A percentile compares a stretch with the other conserved stretches of the same genome.
Evolutionary conservation across 768 basidiomycete genomes (phyloP).

Genomic region (Tricholoma terreum): DNA sequence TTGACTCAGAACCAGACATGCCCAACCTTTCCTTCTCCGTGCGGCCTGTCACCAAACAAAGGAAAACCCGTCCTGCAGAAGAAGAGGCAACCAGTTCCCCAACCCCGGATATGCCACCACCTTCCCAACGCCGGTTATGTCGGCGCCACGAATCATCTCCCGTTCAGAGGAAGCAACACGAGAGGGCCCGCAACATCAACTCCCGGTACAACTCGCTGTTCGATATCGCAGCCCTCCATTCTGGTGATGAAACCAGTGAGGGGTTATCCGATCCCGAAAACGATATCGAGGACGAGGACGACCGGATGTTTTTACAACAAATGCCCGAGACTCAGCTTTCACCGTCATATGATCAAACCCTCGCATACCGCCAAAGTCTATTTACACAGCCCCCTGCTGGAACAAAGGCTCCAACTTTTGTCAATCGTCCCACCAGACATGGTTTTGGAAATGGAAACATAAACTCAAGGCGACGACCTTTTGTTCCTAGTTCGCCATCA

Average conservation of each 20-base stretch:
- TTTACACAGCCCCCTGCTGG: conserved; percentile 60
- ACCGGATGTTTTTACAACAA: conserved; percentile 63
- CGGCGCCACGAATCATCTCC: conserved; percentile 30
- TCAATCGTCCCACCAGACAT: conserved; percentile 43
- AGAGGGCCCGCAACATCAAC: neutral
- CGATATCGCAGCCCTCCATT: conserved; percentile 72
- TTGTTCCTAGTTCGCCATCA: conserved; percentile 61
- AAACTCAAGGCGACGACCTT: conserved; percentile 17
- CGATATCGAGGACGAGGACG: conserved; percentile 59
- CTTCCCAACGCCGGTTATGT: conserved; percentile 36
- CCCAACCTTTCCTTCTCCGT: conserved; percentile 31
- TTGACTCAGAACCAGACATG: conserved; percentile 10
- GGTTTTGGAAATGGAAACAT: conserved; percentile 32
- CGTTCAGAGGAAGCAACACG: conserved; percentile 9
- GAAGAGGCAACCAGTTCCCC: conserved; percentile 35
- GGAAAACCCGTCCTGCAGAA: conserved; percentile 21
- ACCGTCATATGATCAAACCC: conserved; percentile 69
- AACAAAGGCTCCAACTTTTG: conserved; percentile 51
- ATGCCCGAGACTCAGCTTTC: conserved; percentile 65
- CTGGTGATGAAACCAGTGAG: conserved; percentile 73
- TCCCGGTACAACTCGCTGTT: conserved; percentile 40
- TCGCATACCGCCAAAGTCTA: conserved; percentile 68
- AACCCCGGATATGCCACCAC: conserved; percentile 24
- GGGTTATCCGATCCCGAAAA: conserved; percentile 57
- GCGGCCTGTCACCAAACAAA: conserved; percentile 15